A percentile compares a stretch with the other conserved stretches of the same genome.
Evolutionary conservation across 768 basidiomycete genomes (phyloP).

Genomic region (Mrakia hoshinonis): DNA sequence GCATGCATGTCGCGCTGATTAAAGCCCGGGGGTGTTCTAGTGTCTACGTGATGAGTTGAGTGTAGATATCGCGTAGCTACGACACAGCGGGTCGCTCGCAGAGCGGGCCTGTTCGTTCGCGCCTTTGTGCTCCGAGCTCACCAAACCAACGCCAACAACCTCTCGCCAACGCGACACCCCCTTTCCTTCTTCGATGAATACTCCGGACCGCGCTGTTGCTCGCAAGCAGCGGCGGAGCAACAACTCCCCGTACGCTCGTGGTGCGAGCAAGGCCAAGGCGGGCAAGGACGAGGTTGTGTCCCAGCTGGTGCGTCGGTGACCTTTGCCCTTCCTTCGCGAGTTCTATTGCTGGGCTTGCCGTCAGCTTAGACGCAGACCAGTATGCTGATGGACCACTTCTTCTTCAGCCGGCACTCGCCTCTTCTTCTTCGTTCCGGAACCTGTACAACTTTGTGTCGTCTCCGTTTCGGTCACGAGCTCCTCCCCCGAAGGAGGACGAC

Average conservation of each 20-base stretch:
- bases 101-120: no score
- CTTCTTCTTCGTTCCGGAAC: conserved; percentile 24
- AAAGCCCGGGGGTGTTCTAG: no score
- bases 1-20: no score
- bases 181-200: conserved; percentile 1
- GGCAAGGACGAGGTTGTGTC: neutral
- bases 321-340: no score
- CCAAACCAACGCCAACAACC: neutral
- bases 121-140: no score
- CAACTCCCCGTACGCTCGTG: conserved; percentile 20
- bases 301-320: neutral
- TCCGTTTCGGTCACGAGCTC: conserved; percentile 17
- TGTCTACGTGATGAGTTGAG: no score
- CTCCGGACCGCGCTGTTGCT: conserved; percentile 4
- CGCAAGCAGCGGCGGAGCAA: conserved; percentile 9
- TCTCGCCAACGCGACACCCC: neutral
- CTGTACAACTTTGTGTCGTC: conserved; percentile 29
- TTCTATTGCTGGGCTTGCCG: no score
- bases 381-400: neutral
- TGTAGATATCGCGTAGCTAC: no score
- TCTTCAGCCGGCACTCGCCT: conserved; percentile 16
- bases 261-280: neutral
- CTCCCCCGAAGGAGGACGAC: neutral
- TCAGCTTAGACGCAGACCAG: no score
- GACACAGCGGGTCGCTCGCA: no score